Base-by-base conservation (phyloP, 2,329 filamentous ascomycete species). In the Torrubiellomyces zombiae region DNA sequence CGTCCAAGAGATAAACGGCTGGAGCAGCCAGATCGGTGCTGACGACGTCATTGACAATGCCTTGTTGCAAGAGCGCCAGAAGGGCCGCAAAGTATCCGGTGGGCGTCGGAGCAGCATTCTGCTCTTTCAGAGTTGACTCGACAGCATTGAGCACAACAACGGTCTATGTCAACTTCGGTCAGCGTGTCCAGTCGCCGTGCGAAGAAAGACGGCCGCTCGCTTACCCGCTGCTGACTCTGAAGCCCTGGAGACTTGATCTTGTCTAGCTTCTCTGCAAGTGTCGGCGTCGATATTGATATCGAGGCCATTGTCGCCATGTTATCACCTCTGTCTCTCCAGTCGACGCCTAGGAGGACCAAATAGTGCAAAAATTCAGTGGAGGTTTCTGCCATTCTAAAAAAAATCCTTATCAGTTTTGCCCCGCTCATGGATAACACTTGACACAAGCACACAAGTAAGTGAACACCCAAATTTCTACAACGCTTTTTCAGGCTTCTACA, bases 31-130 rank as follows among this genome's bases (percentile, higher is more conserved):
- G 60, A 35, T 91, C 82, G 48, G 80, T 79, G 47, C 86, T 86
- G 28, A 78, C 60, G 27, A 71, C 69, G 25, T 71, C 75, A 35
- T 54, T 61, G 19, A 64, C 69, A 27, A 78, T 65, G 15, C 81
- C 75, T 53, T 91, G 79, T 40, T 72, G 69, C 3, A 98, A 68
- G 4, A 98, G 67, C 18, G 85, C 81, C 22, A 98, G 65, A 5
- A 98, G 70, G n/a, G 89, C 85, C 10, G 85, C 85, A 46, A 95
- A 94, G 55, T 95, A 98, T 32, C 78, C 82, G 10, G 89, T 94
- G 14, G 89, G 68, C 2, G 81, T 85, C 31, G 75, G 66, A 29
- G 81, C 71, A 29, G 79, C 75, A 43, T 86, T 79, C 50, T 94
- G 82, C 42, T 86, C 79, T 48, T 77, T 75, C 30, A 98, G 70